Conservation (phyloP, 345 rosid genomes). For the Trapa incisa region DNA sequence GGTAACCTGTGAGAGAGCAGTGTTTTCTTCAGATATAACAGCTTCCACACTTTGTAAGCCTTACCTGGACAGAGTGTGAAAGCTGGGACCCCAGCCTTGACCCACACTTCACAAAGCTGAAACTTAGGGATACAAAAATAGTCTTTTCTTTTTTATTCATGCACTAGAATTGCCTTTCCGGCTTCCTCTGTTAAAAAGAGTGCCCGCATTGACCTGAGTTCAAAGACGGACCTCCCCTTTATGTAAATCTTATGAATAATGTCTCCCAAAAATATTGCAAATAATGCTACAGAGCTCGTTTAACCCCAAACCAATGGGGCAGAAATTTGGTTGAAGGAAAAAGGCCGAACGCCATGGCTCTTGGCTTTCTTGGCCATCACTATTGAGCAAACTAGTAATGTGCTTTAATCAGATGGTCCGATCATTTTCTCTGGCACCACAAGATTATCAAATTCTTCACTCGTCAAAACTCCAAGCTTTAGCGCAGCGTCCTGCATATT, state of each 20-base stretch:
- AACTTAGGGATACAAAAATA: too few relatives aligned
- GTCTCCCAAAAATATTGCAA: background rate
- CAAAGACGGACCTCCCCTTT: too few relatives aligned
- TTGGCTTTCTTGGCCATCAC: background rate
- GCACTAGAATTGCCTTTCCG: too few relatives aligned
- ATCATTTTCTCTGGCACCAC: slow-evolving; percentile 97
- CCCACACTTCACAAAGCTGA: too few relatives aligned
- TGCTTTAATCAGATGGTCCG: slow-evolving; percentile 56
- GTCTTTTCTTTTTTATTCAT: too few relatives aligned
- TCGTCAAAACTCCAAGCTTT: slow-evolving; percentile 53
- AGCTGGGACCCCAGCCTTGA: too few relatives aligned
- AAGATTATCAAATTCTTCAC: slow-evolving; percentile 78
- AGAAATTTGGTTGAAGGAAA: background rate
- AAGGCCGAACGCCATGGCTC: background rate
- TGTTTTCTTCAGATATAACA: too few relatives aligned
- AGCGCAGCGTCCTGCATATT: slow-evolving; percentile 64
- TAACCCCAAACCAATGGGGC: background rate
- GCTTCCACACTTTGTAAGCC: too few relatives aligned
- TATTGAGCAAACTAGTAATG: background rate
- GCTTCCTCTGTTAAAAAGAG: too few relatives aligned
- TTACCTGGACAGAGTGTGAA: too few relatives aligned
- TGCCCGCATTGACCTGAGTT: too few relatives aligned
- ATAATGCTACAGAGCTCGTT: background rate
- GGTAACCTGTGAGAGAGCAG: too few relatives aligned
- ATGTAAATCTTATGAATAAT: background rate